These are phyloP conservation scores for Aspergillus hiratsukae DNA, from an alignment of 2,329 filamentous ascomycete species.

Conservation along the genomic window DNA sequence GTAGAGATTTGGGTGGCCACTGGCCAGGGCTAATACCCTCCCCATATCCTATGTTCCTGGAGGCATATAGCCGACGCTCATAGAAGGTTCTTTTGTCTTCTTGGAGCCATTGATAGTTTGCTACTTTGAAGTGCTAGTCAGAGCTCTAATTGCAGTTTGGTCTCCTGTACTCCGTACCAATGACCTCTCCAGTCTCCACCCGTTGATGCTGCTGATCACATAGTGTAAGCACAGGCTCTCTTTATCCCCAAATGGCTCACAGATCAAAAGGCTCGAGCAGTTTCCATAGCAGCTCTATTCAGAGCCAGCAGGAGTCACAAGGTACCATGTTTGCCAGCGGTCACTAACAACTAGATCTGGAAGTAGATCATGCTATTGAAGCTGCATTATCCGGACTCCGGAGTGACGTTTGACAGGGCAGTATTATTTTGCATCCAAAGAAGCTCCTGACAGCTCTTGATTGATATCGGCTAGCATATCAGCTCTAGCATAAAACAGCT, in stretches of 20 bases:
- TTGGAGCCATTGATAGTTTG: neutral
- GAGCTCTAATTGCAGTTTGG: neutral
- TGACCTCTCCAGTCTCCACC: neutral
- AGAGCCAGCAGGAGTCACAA: constrained; percentile 14
- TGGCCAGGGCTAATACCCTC: neutral
- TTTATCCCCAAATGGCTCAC: neutral
- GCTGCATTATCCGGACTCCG: neutral
- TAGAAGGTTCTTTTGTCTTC: neutral
- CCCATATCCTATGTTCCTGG: no score
- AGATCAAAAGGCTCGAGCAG: neutral
- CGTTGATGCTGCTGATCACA: no score
- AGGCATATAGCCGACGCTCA: neutral
- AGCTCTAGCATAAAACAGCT: neutral
- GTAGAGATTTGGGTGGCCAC: neutral
- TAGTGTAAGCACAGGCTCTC: no score
- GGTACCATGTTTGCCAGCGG: constrained; percentile 13
- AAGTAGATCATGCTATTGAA: constrained; percentile 4
- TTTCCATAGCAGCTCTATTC: constrained; percentile 10
- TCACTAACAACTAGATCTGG: constrained; percentile 11
- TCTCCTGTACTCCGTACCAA: neutral
- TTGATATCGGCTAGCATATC: no score
- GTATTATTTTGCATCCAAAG: no score
- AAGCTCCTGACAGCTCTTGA: no score
- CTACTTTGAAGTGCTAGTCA: neutral
- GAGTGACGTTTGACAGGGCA: neutral